Evolutionary conservation across 2,329 filamentous ascomycete species (phyloP).

Genomic region (Aureobasidium leucospermi): DNA sequence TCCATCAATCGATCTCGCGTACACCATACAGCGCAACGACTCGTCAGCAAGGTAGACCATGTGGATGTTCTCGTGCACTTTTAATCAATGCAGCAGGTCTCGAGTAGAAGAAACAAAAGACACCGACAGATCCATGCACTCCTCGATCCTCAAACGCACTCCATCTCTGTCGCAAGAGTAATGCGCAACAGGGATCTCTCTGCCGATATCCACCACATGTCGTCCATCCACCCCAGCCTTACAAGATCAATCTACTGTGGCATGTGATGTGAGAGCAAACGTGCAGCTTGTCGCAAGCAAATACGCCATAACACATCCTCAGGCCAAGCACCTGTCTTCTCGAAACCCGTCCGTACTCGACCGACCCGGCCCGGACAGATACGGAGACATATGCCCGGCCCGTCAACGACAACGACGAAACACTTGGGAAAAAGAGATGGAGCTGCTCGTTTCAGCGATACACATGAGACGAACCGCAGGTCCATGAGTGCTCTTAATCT

Average conservation of each 20-base stretch:
- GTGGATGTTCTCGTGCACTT: background rate
- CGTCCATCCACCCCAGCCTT: background rate
- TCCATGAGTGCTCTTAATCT: background rate
- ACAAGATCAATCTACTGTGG: background rate
- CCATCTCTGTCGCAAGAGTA: background rate
- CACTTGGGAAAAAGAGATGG: background rate
- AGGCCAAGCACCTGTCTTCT: background rate
- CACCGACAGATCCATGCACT: background rate
- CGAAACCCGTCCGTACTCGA: background rate
- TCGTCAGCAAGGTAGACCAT: background rate
- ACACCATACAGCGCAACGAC: background rate
- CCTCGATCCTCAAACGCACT: background rate
- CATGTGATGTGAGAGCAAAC: background rate
- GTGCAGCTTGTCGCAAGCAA: background rate
- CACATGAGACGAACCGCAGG: constrained; percentile 4
- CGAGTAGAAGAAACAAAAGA: background rate
- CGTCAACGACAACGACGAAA: background rate
- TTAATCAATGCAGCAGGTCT: background rate
- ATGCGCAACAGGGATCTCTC: background rate
- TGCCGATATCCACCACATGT: too few relatives aligned
- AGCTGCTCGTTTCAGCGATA: background rate
- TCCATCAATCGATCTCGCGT: background rate
- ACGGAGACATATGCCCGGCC: background rate
- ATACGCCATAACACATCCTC: background rate
- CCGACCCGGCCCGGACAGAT: background rate